Evolutionary conservation across 2,329 filamentous ascomycete species (phyloP).

Genomic region (Emmonsiellopsis sp.): DNA sequence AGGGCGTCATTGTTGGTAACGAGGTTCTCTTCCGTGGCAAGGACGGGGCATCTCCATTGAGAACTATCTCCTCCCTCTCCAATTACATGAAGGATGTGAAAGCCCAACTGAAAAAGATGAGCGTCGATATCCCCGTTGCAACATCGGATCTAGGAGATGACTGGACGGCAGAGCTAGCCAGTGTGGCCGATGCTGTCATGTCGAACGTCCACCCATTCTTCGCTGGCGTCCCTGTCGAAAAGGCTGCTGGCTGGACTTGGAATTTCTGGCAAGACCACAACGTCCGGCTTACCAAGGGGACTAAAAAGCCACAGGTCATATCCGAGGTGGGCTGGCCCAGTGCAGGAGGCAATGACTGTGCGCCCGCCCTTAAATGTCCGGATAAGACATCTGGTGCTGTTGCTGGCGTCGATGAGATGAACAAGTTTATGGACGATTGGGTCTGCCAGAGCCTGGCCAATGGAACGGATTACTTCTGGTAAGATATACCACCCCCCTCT

Average conservation of each 20-base stretch:
- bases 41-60: constrained; percentile 39
- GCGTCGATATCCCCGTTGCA: constrained; percentile 65
- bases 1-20: constrained; percentile 55
- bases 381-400: constrained; percentile 54
- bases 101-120: constrained; percentile 58
- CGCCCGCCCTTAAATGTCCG: constrained; percentile 48
- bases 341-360: constrained; percentile 70
- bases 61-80: constrained; percentile 57
- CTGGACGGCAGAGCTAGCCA: constrained; percentile 64
- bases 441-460: constrained; percentile 72
- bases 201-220: constrained; percentile 97
- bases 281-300: constrained; percentile 51
- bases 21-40: constrained; percentile 51
- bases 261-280: constrained; percentile 70
- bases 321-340: constrained; percentile 89
- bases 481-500: constrained; percentile 20
- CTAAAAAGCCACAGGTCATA: constrained; percentile 65
- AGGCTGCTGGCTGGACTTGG: constrained; percentile 72
- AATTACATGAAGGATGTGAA: constrained; percentile 59
- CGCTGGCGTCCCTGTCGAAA: constrained; percentile 59
- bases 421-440: constrained; percentile 77
- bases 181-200: constrained; percentile 79
- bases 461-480: constrained; percentile 90
- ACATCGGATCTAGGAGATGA: constrained; percentile 85
- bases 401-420: constrained; percentile 71